phyloP scores from a whole-genome alignment of 2,329 filamentous ascomycete species.

The Biscogniauxia mediterranea region DNA sequence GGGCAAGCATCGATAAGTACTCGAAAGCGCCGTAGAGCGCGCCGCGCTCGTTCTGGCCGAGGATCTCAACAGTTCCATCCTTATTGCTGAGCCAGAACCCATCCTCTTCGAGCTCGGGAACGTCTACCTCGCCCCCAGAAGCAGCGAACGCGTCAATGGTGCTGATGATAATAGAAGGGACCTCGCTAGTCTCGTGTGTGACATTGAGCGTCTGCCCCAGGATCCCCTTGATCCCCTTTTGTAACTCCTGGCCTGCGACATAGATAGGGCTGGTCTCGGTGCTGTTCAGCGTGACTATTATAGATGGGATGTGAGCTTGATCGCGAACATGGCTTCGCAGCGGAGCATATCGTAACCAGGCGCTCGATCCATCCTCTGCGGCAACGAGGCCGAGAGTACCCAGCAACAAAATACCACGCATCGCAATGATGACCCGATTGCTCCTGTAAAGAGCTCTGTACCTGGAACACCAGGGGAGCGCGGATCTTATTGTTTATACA shows the following conservation, averaged over 20 bases:
- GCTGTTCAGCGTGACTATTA: slow-evolving; percentile 53
- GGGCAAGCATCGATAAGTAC: slow-evolving; percentile 60
- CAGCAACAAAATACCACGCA: slow-evolving; percentile 31
- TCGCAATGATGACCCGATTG: slow-evolving; percentile 13
- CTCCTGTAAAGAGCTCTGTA: slow-evolving; percentile 1
- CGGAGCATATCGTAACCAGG: slow-evolving; percentile 64
- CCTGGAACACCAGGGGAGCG: neutral
- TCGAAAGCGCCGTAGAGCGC: slow-evolving; percentile 69
- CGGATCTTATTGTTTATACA: slow-evolving; percentile 19
- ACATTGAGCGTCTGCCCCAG: slow-evolving; percentile 47
- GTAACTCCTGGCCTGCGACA: slow-evolving; percentile 58
- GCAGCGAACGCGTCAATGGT: slow-evolving; percentile 44
- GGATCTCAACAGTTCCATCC: slow-evolving; percentile 49
- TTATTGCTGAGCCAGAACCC: slow-evolving; percentile 60
- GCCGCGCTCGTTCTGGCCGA: slow-evolving; percentile 65
- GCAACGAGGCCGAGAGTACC: slow-evolving; percentile 36
- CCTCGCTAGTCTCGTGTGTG: slow-evolving; percentile 10
- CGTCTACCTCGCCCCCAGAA: slow-evolving; percentile 33
- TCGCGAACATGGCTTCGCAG: slow-evolving; percentile 39
- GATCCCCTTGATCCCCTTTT: slow-evolving; percentile 56
- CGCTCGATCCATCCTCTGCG: slow-evolving; percentile 60
- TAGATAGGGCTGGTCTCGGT: slow-evolving; percentile 55
- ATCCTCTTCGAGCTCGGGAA: slow-evolving; percentile 48
- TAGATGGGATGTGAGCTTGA: slow-evolving; percentile 42
- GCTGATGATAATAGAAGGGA: slow-evolving; percentile 46